Evolutionary conservation across 106 monocot species (phyloP).

Genomic region (Allium fistulosum): DNA sequence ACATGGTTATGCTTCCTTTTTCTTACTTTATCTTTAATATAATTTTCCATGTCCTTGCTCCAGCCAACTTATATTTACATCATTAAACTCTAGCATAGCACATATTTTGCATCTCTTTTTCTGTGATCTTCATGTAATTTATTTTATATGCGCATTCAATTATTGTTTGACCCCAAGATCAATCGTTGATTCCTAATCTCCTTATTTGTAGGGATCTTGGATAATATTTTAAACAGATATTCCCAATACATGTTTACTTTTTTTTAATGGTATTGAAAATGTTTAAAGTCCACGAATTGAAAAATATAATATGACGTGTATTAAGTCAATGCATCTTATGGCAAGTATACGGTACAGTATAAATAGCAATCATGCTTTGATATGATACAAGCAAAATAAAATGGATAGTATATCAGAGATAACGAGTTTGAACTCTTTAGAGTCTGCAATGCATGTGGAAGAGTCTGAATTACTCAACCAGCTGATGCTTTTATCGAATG

Average conservation of each 20-base stretch:
- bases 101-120: no score
- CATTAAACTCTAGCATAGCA: no score
- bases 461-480: conserved; percentile 39
- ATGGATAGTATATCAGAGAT: not conserved
- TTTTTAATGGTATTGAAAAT: conserved; percentile 3
- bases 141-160: not conserved
- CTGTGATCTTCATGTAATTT: no score
- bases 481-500: conserved; percentile 12
- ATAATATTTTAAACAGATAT: not conserved
- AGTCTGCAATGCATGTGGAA: not conserved
- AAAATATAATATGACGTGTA: no score
- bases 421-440: not conserved
- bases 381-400: not conserved
- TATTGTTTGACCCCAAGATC: not conserved
- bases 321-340: not conserved
- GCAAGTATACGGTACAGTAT: conserved; percentile 7
- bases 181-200: conserved; percentile 3
- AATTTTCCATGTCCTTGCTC: no score
- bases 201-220: not conserved
- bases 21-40: no score
- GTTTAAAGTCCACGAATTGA: conserved; percentile 12
- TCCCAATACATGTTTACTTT: not conserved
- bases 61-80: no score
- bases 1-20: no score
- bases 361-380: not conserved